Conservation (phyloP, 2,329 filamentous ascomycete species). For the Claviceps citrina region DNA sequence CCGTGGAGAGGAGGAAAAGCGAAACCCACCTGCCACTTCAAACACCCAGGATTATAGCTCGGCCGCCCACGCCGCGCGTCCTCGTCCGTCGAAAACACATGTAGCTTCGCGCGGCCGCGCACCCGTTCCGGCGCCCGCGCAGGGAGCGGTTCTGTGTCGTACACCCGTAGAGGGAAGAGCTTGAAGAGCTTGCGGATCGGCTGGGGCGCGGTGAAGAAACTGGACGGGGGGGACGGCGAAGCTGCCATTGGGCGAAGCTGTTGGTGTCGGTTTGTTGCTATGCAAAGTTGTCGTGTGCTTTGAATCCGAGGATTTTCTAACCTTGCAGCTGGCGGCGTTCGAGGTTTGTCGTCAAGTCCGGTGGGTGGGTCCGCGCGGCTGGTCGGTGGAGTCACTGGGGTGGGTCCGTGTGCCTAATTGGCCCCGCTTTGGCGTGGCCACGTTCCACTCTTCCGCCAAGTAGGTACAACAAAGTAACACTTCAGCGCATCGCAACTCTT, state of each 20-base stretch:
- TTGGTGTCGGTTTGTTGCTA: not conserved
- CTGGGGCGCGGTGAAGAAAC: conserved; percentile 47
- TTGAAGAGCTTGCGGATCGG: conserved; percentile 76
- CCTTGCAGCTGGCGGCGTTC: too few species aligned
- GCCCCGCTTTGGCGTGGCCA: too few species aligned
- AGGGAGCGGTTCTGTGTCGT: conserved; percentile 62
- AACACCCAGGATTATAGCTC: conserved; percentile 81
- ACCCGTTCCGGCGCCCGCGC: conserved; percentile 32
- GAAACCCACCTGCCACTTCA: conserved; percentile 83
- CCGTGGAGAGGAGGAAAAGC: not conserved
- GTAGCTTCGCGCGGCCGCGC: conserved; percentile 41
- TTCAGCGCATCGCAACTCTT: too few species aligned
- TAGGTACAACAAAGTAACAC: too few species aligned
- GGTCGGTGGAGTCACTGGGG: too few species aligned
- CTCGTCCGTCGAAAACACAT: conserved; percentile 58
- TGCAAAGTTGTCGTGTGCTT: too few species aligned
- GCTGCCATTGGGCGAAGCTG: not conserved
- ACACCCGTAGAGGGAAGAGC: conserved; percentile 61
- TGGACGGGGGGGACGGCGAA: conserved; percentile 8
- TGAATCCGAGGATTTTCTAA: too few species aligned
- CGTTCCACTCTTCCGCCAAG: too few species aligned
- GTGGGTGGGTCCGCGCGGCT: too few species aligned
- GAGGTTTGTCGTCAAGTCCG: too few species aligned
- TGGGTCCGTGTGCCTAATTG: too few species aligned
- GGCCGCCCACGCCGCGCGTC: conserved; percentile 47